Evolutionary conservation across 139 green algal species (phyloP).

Genomic region (Astrephomene gubernaculifera): DNA sequence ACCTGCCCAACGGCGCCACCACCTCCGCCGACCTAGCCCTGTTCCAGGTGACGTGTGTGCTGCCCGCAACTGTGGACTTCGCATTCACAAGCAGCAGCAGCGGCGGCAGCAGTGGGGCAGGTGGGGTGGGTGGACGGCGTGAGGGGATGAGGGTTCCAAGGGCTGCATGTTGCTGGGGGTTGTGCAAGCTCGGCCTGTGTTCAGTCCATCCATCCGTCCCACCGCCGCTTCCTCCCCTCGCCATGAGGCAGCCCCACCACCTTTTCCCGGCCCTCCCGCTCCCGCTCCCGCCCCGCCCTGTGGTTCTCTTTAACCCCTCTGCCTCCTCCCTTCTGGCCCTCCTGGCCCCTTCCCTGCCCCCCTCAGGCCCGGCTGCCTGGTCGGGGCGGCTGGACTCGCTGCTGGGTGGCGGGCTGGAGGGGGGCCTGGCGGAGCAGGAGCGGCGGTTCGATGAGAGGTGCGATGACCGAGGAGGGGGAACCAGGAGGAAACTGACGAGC

Average conservation of each 20-base stretch:
- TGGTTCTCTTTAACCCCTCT: too few species aligned
- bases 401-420: conserved; percentile 45
- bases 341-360: too few species aligned
- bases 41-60: conserved; percentile 24
- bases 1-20: conserved; percentile 67
- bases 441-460: conserved; percentile 68
- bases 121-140: neutral
- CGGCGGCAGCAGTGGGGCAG: too few species aligned
- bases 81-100: conserved; percentile 39
- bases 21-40: conserved; percentile 70
- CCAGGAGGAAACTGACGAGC: neutral
- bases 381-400: neutral
- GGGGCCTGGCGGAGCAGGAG: conserved; percentile 44
- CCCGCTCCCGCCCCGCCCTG: too few species aligned
- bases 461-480: conserved; percentile 21
- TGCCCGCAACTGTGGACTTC: conserved; percentile 26
- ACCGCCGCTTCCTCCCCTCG: too few species aligned
- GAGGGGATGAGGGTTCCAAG: too few species aligned
- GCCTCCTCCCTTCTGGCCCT: too few species aligned
- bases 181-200: too few species aligned
- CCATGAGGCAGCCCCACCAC: too few species aligned
- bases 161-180: too few species aligned
- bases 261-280: too few species aligned
- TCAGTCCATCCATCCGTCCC: too few species aligned
- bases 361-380: neutral